Evolutionary conservation across 352 stramenopile species (phyloP).

Genomic region (Phytophthora pistaciae): DNA sequence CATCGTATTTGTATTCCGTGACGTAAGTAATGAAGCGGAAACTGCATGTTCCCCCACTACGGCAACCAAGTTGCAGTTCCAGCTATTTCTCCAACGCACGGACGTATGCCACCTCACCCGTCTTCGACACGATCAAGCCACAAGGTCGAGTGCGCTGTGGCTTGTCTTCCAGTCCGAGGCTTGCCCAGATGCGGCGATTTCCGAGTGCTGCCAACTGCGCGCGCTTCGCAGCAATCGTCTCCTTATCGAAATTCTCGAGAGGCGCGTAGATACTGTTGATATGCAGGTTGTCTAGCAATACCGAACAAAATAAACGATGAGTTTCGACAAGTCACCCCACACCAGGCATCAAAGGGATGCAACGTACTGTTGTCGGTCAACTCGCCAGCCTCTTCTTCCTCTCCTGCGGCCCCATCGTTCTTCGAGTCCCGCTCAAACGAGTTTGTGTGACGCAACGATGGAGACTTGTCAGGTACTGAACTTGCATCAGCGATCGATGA

Average conservation of each 20-base stretch:
- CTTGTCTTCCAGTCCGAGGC: constrained; percentile 86
- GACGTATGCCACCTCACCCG: constrained; percentile 80
- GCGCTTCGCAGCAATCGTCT: constrained; percentile 84
- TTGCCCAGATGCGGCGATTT: constrained; percentile 88
- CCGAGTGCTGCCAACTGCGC: constrained; percentile 75
- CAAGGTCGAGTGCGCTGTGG: constrained; percentile 56
- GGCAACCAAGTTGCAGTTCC: neutral
- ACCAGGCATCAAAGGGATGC: neutral
- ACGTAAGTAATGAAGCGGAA: constrained; percentile 30
- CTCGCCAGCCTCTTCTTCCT: constrained; percentile 82
- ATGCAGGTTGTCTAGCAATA: constrained; percentile 61
- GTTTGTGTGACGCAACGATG: constrained; percentile 41
- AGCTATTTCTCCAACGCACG: constrained; percentile 68
- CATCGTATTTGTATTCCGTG: constrained; percentile 48
- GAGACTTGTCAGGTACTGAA: constrained; percentile 51
- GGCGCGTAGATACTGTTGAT: constrained; percentile 78
- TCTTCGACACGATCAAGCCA: constrained; percentile 77
- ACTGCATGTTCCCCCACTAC: constrained; percentile 20
- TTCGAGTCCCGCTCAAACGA: constrained; percentile 69
- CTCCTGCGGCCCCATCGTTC: constrained; percentile 26
- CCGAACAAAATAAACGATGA: neutral
- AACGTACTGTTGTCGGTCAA: constrained; percentile 68
- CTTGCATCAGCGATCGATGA: constrained; percentile 38
- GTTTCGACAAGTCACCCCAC: neutral
- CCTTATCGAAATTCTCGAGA: constrained; percentile 81